A percentile compares a stretch with the other conserved stretches of the same genome.
phyloP scores from a whole-genome alignment of 306 rosid genomes.

The Trifolium dubium region DNA sequence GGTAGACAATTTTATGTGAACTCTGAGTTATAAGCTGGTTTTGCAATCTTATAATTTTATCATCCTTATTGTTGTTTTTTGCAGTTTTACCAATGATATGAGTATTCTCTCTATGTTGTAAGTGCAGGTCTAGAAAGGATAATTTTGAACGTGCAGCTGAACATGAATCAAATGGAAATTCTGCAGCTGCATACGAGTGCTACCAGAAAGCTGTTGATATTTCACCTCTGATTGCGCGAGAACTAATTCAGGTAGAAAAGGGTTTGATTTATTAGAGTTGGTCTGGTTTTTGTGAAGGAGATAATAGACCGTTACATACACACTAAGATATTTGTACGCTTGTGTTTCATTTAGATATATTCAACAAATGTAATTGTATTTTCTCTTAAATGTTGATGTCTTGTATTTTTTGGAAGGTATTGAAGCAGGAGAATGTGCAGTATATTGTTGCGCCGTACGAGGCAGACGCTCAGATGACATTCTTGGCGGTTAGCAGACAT shows the following conservation, averaged over 20 bases:
- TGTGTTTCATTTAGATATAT: conserved; percentile 10
- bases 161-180: conserved; percentile 79
- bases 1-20: conserved; percentile 44
- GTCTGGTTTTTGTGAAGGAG: conserved; percentile 21
- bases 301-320: background rate
- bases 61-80: background rate
- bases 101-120: conserved; percentile 32
- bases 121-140: conserved; percentile 77
- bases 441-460: conserved; percentile 96
- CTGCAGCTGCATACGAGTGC: conserved; percentile 87
- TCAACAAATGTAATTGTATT: background rate
- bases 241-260: conserved; percentile 70
- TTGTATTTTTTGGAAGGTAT: conserved; percentile 56
- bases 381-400: conserved; percentile 1
- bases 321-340: background rate
- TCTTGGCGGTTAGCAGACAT: conserved; percentile 74
- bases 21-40: conserved; percentile 23
- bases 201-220: conserved; percentile 98
- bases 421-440: conserved; percentile 74
- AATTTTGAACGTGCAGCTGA: conserved; percentile 82
- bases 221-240: conserved; percentile 75
- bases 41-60: conserved; percentile 19
- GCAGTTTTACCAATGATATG: conserved; percentile 26
- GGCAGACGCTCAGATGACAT: conserved; percentile 98
- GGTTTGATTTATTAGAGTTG: conserved; percentile 24